A percentile compares a stretch with the other conserved stretches of the same genome.
These are phyloP conservation scores for Yamadazyma siamensis DNA, from an alignment of 1,139 yeast genomes.

Conservation along the genomic window DNA sequence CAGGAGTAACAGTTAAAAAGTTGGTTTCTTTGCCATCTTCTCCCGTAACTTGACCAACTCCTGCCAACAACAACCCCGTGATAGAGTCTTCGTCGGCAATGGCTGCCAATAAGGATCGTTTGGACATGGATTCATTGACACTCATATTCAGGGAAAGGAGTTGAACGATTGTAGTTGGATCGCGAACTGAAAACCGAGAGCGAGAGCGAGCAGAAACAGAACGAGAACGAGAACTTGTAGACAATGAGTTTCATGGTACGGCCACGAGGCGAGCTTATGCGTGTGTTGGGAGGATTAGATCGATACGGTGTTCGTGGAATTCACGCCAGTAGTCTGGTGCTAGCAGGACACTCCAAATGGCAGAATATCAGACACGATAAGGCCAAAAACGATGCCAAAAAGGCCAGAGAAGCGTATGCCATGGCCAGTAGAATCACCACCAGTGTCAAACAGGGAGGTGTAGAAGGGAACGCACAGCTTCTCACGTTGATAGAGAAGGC, in stretches of 20 bases:
- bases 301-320: too few species aligned
- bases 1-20: constrained; percentile 74
- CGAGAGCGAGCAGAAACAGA: too few species aligned
- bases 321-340: constrained; percentile 11
- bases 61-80: constrained; percentile 93
- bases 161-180: constrained; percentile 1
- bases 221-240: too few species aligned
- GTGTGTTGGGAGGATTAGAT: too few species aligned
- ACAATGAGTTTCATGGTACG: too few species aligned
- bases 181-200: not conserved
- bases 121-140: constrained; percentile 48
- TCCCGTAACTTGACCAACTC: constrained; percentile 82
- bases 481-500: constrained; percentile 79
- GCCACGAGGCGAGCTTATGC: too few species aligned
- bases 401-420: constrained; percentile 67
- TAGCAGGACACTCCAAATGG: constrained; percentile 91
- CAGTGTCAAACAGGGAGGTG: constrained; percentile 58
- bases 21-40: constrained; percentile 70
- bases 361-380: constrained; percentile 91
- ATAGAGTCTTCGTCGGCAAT: constrained; percentile 97
- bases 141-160: too few species aligned
- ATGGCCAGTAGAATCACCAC: constrained; percentile 71
- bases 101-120: constrained; percentile 81
- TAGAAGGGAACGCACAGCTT: constrained; percentile 67
- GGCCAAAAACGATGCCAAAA: constrained; percentile 84